Base-by-base conservation (phyloP, 2,329 filamentous ascomycete genomes). In the Pyricularia pennisetigena region DNA sequence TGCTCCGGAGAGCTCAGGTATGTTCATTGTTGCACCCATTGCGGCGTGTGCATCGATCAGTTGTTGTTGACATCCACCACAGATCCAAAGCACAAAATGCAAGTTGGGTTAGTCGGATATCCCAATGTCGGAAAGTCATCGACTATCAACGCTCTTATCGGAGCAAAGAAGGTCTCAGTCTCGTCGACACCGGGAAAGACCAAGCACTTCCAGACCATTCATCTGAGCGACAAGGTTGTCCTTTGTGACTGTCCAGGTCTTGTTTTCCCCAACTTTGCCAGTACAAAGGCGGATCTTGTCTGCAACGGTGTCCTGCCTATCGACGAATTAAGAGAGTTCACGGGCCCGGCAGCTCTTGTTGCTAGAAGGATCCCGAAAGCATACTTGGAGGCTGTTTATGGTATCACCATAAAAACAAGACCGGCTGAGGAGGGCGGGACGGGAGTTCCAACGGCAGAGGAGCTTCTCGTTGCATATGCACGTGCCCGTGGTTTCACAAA, bases 91-190 rank as follows among this genome's bases (percentile, higher is more conserved):
- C 79, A 79, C 71, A 97, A 96, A 78, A 90, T 94, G 4, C 89
- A 93, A 71, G 95, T 99, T 72, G 95, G 95, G 73, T 84, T 99
- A 24, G 95, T 99, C 54, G 95, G 95, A 69, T 99, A 99, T 79
- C 95, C 95, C 75, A 99, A 99, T 81, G 95, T 99, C 71, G 95
- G 95, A 80, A 99, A 99, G 81, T 99, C 96, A 1, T 97, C 94
- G 65, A 99, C 95, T 20, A 99, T 99, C 84, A 99, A 99, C 81
- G 94, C 95, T 61, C 86, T 99, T n/a, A 94, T 98, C 69, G 96
- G 96, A 66, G 90, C 95, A 68, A 99, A 98, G 82, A 99, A 98
- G 81, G 95, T 99, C 6, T 98, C 94, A 0, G 96, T 99, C 57
- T 99, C 95, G 20, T 90, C 94, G 16, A 99, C 95, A 1, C 95